Evolutionary conservation across 805 yeast species (phyloP).

Genomic region (Pichia exigua): DNA sequence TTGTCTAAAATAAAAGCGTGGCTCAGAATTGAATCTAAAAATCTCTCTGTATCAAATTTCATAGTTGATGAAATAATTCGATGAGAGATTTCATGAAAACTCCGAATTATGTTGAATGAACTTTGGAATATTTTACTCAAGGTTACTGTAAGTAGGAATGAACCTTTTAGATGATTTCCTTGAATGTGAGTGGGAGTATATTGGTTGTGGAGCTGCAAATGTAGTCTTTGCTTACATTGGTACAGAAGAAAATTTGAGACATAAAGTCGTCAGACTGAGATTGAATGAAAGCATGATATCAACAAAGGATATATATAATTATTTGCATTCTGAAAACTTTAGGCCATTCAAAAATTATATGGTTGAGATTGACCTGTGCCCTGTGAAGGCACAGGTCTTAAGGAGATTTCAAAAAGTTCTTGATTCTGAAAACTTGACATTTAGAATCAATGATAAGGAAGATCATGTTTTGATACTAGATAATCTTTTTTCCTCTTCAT

Average conservation of each 20-base stretch:
- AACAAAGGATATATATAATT: constrained; percentile 35
- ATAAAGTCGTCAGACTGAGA: constrained; percentile 34
- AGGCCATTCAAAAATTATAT: constrained; percentile 13
- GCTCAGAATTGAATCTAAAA: too few relatives aligned
- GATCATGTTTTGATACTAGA: constrained; percentile 22
- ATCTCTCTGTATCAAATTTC: too few relatives aligned
- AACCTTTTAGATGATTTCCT: neutral
- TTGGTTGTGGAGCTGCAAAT: constrained; percentile 44
- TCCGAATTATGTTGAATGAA: too few relatives aligned
- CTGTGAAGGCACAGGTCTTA: neutral
- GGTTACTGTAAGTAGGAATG: too few relatives aligned
- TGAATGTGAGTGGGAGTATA: constrained; percentile 30
- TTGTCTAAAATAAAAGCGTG: too few relatives aligned
- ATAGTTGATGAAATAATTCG: too few relatives aligned
- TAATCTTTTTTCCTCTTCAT: constrained; percentile 14
- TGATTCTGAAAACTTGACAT: neutral
- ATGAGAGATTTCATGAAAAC: too few relatives aligned
- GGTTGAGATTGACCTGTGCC: constrained; percentile 2
- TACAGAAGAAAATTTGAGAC: constrained; percentile 21
- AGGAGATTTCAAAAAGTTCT: neutral
- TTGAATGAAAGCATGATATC: constrained; percentile 29
- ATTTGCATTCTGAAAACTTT: constrained; percentile 23
- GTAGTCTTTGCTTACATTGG: constrained; percentile 38
- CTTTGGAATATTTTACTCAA: neutral
- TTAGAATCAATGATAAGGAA: constrained; percentile 14